These are phyloP conservation scores for Leptographium procerum DNA, from an alignment of 2,329 filamentous ascomycete species.

Conservation along the genomic window DNA sequence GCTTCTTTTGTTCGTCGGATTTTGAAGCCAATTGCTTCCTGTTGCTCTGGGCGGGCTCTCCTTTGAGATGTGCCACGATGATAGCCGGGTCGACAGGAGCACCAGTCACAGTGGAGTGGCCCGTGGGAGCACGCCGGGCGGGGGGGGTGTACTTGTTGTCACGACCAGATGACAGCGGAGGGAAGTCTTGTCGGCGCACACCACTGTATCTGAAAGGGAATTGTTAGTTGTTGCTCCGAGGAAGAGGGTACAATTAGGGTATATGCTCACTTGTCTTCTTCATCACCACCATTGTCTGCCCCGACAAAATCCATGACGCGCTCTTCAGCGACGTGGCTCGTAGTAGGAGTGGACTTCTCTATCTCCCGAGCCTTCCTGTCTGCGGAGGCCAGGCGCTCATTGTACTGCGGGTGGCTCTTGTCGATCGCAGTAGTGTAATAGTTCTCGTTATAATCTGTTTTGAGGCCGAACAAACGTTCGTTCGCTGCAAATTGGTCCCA, in stretches of 20 bases:
- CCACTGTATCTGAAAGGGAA: slow-evolving; percentile 63
- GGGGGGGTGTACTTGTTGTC: slow-evolving; percentile 81
- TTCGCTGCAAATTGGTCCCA: slow-evolving; percentile 97
- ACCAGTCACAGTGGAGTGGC: slow-evolving; percentile 60
- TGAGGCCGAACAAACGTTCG: slow-evolving; percentile 74
- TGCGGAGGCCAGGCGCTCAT: slow-evolving; percentile 63
- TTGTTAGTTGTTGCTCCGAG: background rate
- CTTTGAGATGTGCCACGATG: slow-evolving; percentile 70
- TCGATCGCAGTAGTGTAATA: slow-evolving; percentile 90
- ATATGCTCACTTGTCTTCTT: slow-evolving; percentile 72
- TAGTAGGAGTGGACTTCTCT: slow-evolving; percentile 60
- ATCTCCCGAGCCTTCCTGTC: slow-evolving; percentile 84
- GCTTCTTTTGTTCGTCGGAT: slow-evolving; percentile 22
- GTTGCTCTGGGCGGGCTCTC: slow-evolving; percentile 19
- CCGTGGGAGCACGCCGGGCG: slow-evolving; percentile 68
- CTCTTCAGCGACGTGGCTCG: slow-evolving; percentile 83
- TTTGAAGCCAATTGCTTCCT: slow-evolving; percentile 28
- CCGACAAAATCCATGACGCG: slow-evolving; percentile 59
- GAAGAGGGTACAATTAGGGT: background rate
- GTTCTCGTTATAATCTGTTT: slow-evolving; percentile 85
- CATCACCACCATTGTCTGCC: slow-evolving; percentile 58
- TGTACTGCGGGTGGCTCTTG: slow-evolving; percentile 71
- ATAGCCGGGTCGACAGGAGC: slow-evolving; percentile 80
- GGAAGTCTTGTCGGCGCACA: slow-evolving; percentile 66
- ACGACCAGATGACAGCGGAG: slow-evolving; percentile 43